A percentile compares a stretch with the other conserved stretches of the same genome.
These are phyloP conservation scores for Karstenula rhodostoma DNA, from an alignment of 2,329 filamentous ascomycete genomes.

Conservation along the genomic window DNA sequence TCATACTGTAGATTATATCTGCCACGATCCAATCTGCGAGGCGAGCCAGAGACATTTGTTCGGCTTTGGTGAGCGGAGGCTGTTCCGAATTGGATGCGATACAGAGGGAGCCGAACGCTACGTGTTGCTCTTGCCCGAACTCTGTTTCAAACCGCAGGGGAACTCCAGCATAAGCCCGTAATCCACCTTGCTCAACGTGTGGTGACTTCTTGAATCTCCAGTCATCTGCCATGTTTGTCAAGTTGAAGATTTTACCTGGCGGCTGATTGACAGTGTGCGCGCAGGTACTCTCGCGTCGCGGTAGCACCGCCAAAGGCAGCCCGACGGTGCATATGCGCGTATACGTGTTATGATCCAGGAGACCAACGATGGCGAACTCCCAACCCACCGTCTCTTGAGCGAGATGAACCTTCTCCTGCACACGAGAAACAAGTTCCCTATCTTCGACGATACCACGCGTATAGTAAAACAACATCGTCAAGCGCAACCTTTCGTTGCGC, in stretches of 20 bases:
- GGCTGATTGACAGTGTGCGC: constrained; percentile 54
- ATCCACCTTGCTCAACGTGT: constrained; percentile 51
- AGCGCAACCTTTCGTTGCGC: constrained; percentile 47
- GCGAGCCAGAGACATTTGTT: constrained; percentile 45
- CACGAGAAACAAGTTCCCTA: constrained; percentile 50
- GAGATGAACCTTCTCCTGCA: constrained; percentile 55
- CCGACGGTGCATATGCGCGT: constrained; percentile 55
- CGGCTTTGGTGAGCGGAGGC: constrained; percentile 38
- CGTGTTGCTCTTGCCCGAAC: constrained; percentile 47
- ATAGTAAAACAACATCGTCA: constrained; percentile 57
- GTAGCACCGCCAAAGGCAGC: constrained; percentile 53
- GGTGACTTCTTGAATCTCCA: constrained; percentile 56
- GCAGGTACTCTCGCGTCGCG: constrained; percentile 56
- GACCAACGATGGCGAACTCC: constrained; percentile 57
- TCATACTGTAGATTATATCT: constrained; percentile 52
- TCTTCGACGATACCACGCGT: constrained; percentile 52
- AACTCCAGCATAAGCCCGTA: constrained; percentile 54
- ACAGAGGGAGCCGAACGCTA: constrained; percentile 55
- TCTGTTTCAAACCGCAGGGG: constrained; percentile 52
- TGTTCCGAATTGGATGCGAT: constrained; percentile 50
- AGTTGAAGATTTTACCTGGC: constrained; percentile 49
- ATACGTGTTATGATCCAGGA: constrained; percentile 55
- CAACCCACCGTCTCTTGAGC: constrained; percentile 54
- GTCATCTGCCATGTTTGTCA: constrained; percentile 54
- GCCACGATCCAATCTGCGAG: constrained; percentile 52